Percentiles rank a stretch among this genome's conserved stretches.
Conservation (phyloP, 768 basidiomycete genomes). For the Boletus eberwhitei region DNA sequence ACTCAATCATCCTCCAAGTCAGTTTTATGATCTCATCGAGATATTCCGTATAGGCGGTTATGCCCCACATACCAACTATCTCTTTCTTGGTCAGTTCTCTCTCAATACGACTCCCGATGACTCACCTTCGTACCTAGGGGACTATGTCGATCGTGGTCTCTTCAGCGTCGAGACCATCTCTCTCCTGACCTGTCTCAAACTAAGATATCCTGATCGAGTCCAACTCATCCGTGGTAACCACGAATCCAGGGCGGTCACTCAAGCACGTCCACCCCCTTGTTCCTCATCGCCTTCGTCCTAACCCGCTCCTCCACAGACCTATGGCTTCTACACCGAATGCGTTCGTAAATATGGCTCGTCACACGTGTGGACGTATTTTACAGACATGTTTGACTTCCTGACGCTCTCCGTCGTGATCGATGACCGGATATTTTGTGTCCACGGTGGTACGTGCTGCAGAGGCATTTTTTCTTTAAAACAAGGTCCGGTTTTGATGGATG, state of each 20-base stretch:
- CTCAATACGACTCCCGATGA: background rate
- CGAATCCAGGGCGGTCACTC: slow-evolving; percentile 96
- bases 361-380: slow-evolving; percentile 98
- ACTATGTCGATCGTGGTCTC: slow-evolving; percentile 96
- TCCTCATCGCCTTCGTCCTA: slow-evolving; percentile 7
- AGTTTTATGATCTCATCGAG: slow-evolving; percentile 99
- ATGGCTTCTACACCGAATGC: slow-evolving; percentile 99
- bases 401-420: slow-evolving; percentile 98
- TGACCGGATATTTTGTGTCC: slow-evolving; percentile 98
- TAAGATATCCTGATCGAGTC: slow-evolving; percentile 94
- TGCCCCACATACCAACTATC: slow-evolving; percentile 95
- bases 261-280: slow-evolving; percentile 53
- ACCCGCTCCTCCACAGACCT: slow-evolving; percentile 58
- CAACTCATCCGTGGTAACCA: slow-evolving; percentile 98
- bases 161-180: slow-evolving; percentile 99
- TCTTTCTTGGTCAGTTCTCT: slow-evolving; percentile 82
- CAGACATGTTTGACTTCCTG: slow-evolving; percentile 99
- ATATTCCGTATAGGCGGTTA: slow-evolving; percentile 99
- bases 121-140: slow-evolving; percentile 52
- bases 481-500: slow-evolving; percentile 1
- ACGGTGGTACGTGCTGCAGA: slow-evolving; percentile 66
- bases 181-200: slow-evolving; percentile 91
- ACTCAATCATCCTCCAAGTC: slow-evolving; percentile 56
- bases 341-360: slow-evolving; percentile 95
- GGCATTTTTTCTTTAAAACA: background rate